These are phyloP conservation scores for Asterophora lycoperdoides DNA, from an alignment of 768 basidiomycete species.

Conservation along the genomic window DNA sequence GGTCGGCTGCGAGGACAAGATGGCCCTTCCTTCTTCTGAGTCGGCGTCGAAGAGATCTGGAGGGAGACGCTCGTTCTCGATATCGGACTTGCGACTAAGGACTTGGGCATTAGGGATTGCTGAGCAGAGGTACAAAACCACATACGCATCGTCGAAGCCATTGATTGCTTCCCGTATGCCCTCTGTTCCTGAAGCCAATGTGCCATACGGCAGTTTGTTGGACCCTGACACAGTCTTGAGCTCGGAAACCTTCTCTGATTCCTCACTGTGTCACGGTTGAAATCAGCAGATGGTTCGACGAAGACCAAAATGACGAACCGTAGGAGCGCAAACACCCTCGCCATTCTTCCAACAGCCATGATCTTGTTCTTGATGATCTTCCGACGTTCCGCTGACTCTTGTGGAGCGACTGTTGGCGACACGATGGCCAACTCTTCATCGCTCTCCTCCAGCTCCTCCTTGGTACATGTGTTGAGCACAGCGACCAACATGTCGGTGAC, in stretches of 20 bases:
- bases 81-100: constrained; percentile 88
- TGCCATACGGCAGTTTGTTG: constrained; percentile 73
- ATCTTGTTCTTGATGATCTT: constrained; percentile 98
- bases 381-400: constrained; percentile 66
- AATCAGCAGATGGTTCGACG: neutral
- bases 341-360: constrained; percentile 94
- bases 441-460: constrained; percentile 91
- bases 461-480: constrained; percentile 91
- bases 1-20: constrained; percentile 47
- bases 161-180: constrained; percentile 94
- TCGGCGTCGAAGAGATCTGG: constrained; percentile 88
- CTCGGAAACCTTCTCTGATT: constrained; percentile 96
- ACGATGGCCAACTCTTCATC: constrained; percentile 50
- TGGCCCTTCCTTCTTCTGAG: constrained; percentile 66
- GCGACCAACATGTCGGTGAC: constrained; percentile 99
- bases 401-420: constrained; percentile 37
- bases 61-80: constrained; percentile 97
- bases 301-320: constrained; percentile 52
- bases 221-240: constrained; percentile 88
- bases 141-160: constrained; percentile 94
- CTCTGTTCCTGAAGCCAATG: constrained; percentile 83
- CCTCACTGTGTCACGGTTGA: constrained; percentile 58
- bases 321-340: constrained; percentile 91
- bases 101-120: constrained; percentile 1
- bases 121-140: constrained; percentile 19